Evolutionary conservation across 352 stramenopile genomes (phyloP).

Genomic region (Globisporangium middletonii): DNA sequence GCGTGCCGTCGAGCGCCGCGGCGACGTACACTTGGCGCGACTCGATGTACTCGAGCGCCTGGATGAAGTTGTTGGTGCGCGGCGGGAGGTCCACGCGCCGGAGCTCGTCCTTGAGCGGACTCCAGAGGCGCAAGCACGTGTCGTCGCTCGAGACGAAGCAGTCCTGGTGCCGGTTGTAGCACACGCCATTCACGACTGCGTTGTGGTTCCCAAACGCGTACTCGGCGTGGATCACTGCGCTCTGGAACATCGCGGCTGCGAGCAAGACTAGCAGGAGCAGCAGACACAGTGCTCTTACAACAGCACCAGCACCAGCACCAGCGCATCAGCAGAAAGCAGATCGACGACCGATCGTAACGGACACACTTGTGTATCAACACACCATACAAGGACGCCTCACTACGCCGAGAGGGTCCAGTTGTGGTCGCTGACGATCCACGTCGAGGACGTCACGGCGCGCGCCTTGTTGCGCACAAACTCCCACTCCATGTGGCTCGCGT

Average conservation of each 20-base stretch:
- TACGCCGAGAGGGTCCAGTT: constrained; percentile 15
- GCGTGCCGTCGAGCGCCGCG: constrained; percentile 50
- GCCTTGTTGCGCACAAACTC: constrained; percentile 31
- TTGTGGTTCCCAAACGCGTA: constrained; percentile 54
- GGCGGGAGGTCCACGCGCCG: constrained; percentile 43
- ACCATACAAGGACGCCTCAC: too few relatives aligned
- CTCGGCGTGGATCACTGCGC: constrained; percentile 61
- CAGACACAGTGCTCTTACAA: too few relatives aligned
- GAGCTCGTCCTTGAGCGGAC: constrained; percentile 20
- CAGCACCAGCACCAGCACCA: too few relatives aligned
- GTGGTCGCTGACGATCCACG: constrained; percentile 30
- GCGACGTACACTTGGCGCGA: constrained; percentile 57
- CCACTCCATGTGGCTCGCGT: constrained; percentile 27
- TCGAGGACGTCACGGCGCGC: constrained; percentile 19
- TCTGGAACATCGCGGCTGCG: constrained; percentile 44
- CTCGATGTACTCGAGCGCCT: constrained; percentile 55
- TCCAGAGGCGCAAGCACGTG: constrained; percentile 42
- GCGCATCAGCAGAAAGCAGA: too few relatives aligned
- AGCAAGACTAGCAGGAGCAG: too few relatives aligned
- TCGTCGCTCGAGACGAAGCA: constrained; percentile 62
- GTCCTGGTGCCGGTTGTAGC: constrained; percentile 64
- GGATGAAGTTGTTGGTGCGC: constrained; percentile 54
- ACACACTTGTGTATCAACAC: too few relatives aligned
- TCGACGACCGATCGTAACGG: too few relatives aligned
- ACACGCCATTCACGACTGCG: constrained; percentile 45